These are phyloP conservation scores for Phytophthora fragariaefolia DNA, from an alignment of 352 stramenopile genomes.

Conservation along the genomic window DNA sequence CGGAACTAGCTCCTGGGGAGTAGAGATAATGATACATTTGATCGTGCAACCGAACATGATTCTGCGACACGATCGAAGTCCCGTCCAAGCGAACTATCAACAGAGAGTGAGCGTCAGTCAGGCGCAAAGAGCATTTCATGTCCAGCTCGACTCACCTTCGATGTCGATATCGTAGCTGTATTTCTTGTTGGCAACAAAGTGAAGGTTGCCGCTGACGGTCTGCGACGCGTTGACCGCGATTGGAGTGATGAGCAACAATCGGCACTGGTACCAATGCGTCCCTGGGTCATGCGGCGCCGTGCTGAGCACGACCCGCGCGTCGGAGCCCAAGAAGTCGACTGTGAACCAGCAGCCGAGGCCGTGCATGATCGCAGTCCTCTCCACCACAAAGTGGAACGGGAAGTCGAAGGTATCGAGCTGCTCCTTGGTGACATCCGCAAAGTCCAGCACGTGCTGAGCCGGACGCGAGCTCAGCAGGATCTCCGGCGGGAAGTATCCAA, in stretches of 20 bases:
- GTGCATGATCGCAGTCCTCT: slow-evolving; percentile 93
- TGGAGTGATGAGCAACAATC: slow-evolving; percentile 89
- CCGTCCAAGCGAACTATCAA: slow-evolving; percentile 86
- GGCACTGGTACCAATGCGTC: slow-evolving; percentile 94
- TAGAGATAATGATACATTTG: slow-evolving; percentile 96
- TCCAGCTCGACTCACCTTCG: slow-evolving; percentile 63
- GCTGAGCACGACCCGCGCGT: slow-evolving; percentile 82
- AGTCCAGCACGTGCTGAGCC: slow-evolving; percentile 87
- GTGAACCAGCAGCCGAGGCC: slow-evolving; percentile 99
- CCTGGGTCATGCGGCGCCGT: slow-evolving; percentile 78
- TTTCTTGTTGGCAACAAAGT: slow-evolving; percentile 95
- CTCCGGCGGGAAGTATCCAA: slow-evolving; percentile 92
- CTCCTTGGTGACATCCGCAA: slow-evolving; percentile 72
- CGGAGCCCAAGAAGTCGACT: slow-evolving; percentile 95
- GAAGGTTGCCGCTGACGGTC: slow-evolving; percentile 86
- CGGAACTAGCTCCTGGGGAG: slow-evolving; percentile 35
- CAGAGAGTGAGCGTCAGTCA: slow-evolving; percentile 13
- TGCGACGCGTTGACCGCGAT: slow-evolving; percentile 93
- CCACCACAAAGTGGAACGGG: slow-evolving; percentile 89
- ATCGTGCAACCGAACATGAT: slow-evolving; percentile 92
- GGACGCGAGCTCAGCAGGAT: slow-evolving; percentile 69
- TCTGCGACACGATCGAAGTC: slow-evolving; percentile 83
- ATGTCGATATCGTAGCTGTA: slow-evolving; percentile 96
- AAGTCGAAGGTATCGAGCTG: slow-evolving; percentile 92
- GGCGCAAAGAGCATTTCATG: too few relatives aligned